These are phyloP conservation scores for Zasmidium citrigriseum DNA, from an alignment of 2,329 filamentous ascomycete genomes.

Conservation along the genomic window DNA sequence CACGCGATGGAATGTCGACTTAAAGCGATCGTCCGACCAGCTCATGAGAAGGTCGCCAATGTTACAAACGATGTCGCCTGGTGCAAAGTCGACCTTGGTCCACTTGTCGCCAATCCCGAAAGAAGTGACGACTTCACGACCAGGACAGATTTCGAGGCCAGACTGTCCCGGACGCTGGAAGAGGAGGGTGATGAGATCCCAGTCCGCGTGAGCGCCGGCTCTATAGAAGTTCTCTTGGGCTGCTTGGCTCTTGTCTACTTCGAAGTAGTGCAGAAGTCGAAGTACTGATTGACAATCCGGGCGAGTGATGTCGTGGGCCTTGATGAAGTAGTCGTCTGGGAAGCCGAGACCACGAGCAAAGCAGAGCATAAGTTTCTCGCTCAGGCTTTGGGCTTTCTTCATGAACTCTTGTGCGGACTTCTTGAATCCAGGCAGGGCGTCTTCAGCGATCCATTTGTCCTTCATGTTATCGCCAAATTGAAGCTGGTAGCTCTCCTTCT, in stretches of 20 bases:
- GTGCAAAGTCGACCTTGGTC: slow-evolving; percentile 61
- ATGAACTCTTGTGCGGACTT: slow-evolving; percentile 53
- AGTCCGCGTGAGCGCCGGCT: slow-evolving; percentile 65
- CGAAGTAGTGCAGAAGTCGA: slow-evolving; percentile 58
- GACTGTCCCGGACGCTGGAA: slow-evolving; percentile 63
- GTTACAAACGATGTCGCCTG: slow-evolving; percentile 63
- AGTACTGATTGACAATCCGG: slow-evolving; percentile 58
- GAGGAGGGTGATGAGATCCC: slow-evolving; percentile 63
- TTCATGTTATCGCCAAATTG: slow-evolving; percentile 60
- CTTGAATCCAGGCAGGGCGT: slow-evolving; percentile 52
- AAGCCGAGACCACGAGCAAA: slow-evolving; percentile 61
- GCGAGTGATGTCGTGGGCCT: slow-evolving; percentile 53
- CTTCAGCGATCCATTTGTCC: slow-evolving; percentile 54
- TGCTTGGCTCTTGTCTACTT: slow-evolving; percentile 32
- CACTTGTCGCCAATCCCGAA: slow-evolving; percentile 62
- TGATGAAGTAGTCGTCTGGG: slow-evolving; percentile 57
- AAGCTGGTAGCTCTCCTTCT: slow-evolving; percentile 64
- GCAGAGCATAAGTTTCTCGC: slow-evolving; percentile 59
- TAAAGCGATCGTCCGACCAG: slow-evolving; percentile 68
- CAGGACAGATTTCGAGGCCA: slow-evolving; percentile 66
- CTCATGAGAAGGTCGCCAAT: slow-evolving; percentile 68
- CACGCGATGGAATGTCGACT: slow-evolving; percentile 66
- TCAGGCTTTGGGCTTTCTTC: slow-evolving; percentile 54
- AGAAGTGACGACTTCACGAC: slow-evolving; percentile 60
- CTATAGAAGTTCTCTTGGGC: slow-evolving; percentile 53